Conservation (phyloP, 2,329 filamentous ascomycete species). For the Leptographium radiaticola region DNA sequence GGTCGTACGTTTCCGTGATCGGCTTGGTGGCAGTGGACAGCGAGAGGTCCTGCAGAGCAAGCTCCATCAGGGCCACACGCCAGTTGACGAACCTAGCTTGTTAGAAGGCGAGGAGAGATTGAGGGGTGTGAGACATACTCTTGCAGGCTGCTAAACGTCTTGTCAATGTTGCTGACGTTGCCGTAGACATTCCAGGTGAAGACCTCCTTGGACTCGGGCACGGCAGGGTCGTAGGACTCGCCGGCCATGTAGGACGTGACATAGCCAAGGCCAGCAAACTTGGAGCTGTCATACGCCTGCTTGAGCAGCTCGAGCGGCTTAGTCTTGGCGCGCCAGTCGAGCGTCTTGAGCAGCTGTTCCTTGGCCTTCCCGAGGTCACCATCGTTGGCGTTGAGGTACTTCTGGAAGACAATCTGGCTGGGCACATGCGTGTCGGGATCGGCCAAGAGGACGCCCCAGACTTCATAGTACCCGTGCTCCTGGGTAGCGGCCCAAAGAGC, state of each 20-base stretch:
- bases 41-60: slow-evolving; percentile 62
- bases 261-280: slow-evolving; percentile 70
- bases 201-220: slow-evolving; percentile 40
- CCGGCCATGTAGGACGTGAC: slow-evolving; percentile 56
- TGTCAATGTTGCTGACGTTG: slow-evolving; percentile 64
- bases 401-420: slow-evolving; percentile 76
- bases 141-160: slow-evolving; percentile 69
- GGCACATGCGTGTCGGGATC: slow-evolving; percentile 46
- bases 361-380: slow-evolving; percentile 61
- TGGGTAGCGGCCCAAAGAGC: slow-evolving; percentile 16
- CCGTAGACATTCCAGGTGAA: slow-evolving; percentile 94
- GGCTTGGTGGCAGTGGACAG: slow-evolving; percentile 54
- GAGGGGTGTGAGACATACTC: slow-evolving; percentile 43
- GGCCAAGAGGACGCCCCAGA: slow-evolving; percentile 70
- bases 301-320: slow-evolving; percentile 56
- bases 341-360: slow-evolving; percentile 64
- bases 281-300: slow-evolving; percentile 50
- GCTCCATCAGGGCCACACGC: slow-evolving; percentile 84
- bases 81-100: slow-evolving; percentile 65
- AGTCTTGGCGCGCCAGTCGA: slow-evolving; percentile 71
- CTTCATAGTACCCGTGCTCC: slow-evolving; percentile 48
- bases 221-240: slow-evolving; percentile 21
- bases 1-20: slow-evolving; percentile 65
- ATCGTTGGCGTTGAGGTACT: slow-evolving; percentile 84
- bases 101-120: background rate